A percentile compares a stretch with the other conserved stretches of the same genome.
These are phyloP conservation scores for Petrea volubilis DNA, from an alignment of 257 asterid species.

Conservation along the genomic window DNA sequence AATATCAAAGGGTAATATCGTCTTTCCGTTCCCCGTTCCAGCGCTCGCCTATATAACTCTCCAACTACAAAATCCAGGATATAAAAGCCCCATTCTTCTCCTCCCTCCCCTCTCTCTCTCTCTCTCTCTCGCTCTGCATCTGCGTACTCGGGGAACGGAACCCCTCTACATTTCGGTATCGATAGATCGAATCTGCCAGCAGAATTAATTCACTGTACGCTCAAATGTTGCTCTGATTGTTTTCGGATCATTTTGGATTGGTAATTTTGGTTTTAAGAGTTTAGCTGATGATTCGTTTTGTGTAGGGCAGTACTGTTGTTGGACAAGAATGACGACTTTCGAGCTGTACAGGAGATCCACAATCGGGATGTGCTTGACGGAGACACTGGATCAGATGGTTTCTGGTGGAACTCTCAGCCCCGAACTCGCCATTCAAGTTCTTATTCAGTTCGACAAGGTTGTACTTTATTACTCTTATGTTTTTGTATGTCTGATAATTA, in stretches of 20 bases:
- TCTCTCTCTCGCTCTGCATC: conserved; percentile 17
- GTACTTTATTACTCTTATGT: not conserved
- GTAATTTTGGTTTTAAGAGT: conserved; percentile 1
- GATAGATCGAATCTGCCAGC: not conserved
- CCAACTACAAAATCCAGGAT: conserved; percentile 70
- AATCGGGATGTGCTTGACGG: conserved; percentile 89
- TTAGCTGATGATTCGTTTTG: conserved; percentile 3
- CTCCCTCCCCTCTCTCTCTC: conserved; percentile 40
- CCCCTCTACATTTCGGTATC: not conserved
- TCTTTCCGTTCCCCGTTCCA: conserved; percentile 16
- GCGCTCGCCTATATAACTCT: conserved; percentile 48
- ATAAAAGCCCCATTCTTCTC: conserved; percentile 70
- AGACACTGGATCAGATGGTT: conserved; percentile 90
- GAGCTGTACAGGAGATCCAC: conserved; percentile 91
- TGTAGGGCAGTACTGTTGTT: conserved; percentile 8
- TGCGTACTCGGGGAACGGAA: conserved; percentile 3
- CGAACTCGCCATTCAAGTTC: conserved; percentile 88
- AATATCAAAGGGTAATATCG: conserved; percentile 26
- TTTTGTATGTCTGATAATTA: not conserved
- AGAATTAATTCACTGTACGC: not conserved
- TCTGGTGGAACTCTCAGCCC: conserved; percentile 73
- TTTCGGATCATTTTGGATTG: not conserved
- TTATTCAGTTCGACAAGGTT: conserved; percentile 96
- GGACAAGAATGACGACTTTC: conserved; percentile 72
- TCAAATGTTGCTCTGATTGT: not conserved